Base-by-base conservation (phyloP, 768 basidiomycete genomes). In the Phaeotremella skinneri region DNA sequence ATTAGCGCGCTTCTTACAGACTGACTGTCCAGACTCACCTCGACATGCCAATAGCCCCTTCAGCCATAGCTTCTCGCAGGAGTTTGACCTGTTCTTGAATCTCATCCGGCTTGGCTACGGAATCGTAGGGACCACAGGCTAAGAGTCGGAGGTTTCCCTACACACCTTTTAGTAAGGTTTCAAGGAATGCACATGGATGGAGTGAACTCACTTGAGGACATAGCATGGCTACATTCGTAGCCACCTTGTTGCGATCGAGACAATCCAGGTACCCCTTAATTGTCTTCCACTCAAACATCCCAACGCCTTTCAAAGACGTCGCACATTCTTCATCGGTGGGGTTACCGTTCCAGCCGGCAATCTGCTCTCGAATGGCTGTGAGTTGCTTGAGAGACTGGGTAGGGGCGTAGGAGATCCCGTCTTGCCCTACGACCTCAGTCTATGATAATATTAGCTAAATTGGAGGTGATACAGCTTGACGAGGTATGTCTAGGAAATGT, bases 271-370 rank as follows among this genome's bases (percentile, higher is more conserved):
- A 76, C 23, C 55, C 65, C 42, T 42, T 49, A 7, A 71, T 49
- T 9, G 59, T 53, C 26, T 47, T 45, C 74, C 74, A 76, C 48
- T 72, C 57, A 53, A 74, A 76, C 50, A 74, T 57, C 2, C 70
- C 73, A 0, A 65, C 29, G 6, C 56, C 67, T 2, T 45, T 37
- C 4, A 49, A 52, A 4, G 17, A 29, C 21, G 62, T 59, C 9
- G 23, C 43, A 56, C 69, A 67, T 42, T 70, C 66, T 41, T 68
- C 65, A 23, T 68, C 63, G 1, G 61, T 47, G 5, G 73, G 71
- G 41, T 72, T 72, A 2, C 74, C 74, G 49, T 74, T 74, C 74
- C 74, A 76, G 4, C 73, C 74, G 4, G 73, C 73, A 23, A 76
- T 76, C 52, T 76, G 74, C 16, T 62, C 54, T 39, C 74, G 58